These are phyloP conservation scores for Alternaria sp. DNA, from an alignment of 2,329 filamentous ascomycete species.

Conservation along the genomic window DNA sequence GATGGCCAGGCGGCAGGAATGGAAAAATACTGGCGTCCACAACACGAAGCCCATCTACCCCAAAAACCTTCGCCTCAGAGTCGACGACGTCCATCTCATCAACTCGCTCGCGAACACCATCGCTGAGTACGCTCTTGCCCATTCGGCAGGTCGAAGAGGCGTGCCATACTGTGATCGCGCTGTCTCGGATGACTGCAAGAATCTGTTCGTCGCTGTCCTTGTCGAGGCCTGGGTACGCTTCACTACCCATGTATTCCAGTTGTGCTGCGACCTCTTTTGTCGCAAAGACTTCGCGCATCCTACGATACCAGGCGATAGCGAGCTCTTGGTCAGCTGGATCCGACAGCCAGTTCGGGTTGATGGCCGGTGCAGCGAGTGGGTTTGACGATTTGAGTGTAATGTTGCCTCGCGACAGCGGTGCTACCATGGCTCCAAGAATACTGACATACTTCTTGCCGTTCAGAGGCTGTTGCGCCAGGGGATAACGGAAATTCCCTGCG, in stretches of 20 bases:
- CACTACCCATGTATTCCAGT: not conserved
- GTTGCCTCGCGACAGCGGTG: not conserved
- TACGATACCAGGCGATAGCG: not conserved
- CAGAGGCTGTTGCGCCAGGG: not conserved
- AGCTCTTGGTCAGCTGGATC: not conserved
- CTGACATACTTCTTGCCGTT: not conserved
- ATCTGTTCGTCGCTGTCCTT: not conserved
- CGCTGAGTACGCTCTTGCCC: conserved; percentile 21
- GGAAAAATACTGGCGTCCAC: conserved; percentile 44
- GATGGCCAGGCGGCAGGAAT: conserved; percentile 46
- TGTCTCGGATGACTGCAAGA: conserved; percentile 42
- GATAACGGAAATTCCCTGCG: not conserved
- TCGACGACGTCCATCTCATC: conserved; percentile 45
- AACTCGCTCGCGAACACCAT: conserved; percentile 2
- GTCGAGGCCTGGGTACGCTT: not conserved
- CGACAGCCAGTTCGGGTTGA: not conserved
- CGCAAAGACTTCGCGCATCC: not conserved
- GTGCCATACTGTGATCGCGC: conserved; percentile 25
- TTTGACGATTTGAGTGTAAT: not conserved
- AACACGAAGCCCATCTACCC: conserved; percentile 42
- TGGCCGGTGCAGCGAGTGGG: not conserved
- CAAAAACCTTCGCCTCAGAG: conserved; percentile 42
- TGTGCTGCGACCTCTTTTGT: not conserved
- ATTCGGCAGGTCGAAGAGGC: conserved; percentile 32
- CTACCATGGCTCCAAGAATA: not conserved